These are phyloP conservation scores for Trichoderma koningii DNA, from an alignment of 2,329 filamentous ascomycete genomes.

Conservation along the genomic window DNA sequence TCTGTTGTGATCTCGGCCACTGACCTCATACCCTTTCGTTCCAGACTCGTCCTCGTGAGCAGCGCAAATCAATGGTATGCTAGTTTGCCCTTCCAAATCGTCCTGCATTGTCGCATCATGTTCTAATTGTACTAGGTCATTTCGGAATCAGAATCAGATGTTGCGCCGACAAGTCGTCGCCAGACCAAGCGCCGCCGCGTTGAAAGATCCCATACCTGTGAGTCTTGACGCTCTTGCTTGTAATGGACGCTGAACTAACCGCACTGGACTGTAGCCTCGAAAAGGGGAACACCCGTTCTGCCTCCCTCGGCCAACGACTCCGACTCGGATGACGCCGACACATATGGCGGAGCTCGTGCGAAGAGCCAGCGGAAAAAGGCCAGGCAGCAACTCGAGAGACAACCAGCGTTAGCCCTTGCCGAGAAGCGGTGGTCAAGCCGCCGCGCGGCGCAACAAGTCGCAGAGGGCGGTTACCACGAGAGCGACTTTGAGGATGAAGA, in stretches of 20 bases:
- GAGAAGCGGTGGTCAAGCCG: slow-evolving; percentile 93
- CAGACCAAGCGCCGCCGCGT: slow-evolving; percentile 69
- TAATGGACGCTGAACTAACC: slow-evolving; percentile 2
- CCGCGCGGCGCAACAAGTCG: slow-evolving; percentile 75
- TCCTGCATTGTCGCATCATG: slow-evolving; percentile 18
- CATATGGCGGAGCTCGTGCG: slow-evolving; percentile 75
- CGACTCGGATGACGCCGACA: slow-evolving; percentile 68
- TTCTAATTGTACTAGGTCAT: slow-evolving; percentile 44
- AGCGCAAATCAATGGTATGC: slow-evolving; percentile 57
- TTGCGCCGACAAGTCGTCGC: slow-evolving; percentile 58
- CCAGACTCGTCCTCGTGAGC: slow-evolving; percentile 59
- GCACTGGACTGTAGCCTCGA: slow-evolving; percentile 52
- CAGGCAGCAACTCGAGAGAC: slow-evolving; percentile 69
- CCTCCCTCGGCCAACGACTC: slow-evolving; percentile 61
- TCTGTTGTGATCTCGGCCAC: not conserved
- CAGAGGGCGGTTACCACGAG: slow-evolving; percentile 65
- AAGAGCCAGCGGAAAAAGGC: slow-evolving; percentile 74
- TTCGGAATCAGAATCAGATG: slow-evolving; percentile 71
- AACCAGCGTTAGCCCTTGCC: slow-evolving; percentile 65
- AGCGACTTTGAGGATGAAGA: slow-evolving; percentile 66
- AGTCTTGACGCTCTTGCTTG: slow-evolving; percentile 34
- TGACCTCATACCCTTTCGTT: slow-evolving; percentile 11
- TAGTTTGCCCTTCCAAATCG: not conserved
- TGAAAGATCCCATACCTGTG: slow-evolving; percentile 65
- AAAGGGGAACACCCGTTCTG: slow-evolving; percentile 58